Evolutionary conservation across 2,329 filamentous ascomycete species (phyloP).

Genomic region (Cercospora zeina): DNA sequence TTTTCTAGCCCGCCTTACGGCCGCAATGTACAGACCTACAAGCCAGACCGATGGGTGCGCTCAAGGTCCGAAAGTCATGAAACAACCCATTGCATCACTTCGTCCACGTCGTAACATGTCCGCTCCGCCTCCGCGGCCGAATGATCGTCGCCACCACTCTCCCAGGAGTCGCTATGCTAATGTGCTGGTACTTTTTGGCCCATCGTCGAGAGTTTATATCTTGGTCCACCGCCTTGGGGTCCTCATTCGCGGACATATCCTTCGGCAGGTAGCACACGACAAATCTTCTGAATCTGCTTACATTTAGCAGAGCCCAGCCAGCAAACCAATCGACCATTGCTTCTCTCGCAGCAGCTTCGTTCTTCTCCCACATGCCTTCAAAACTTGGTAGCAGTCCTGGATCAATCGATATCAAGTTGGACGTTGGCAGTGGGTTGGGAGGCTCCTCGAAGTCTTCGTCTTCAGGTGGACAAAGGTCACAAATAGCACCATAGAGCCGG

Average conservation of each 20-base stretch:
- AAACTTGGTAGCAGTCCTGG: slow-evolving; percentile 33
- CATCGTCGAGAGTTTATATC: slow-evolving; percentile 32
- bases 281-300: slow-evolving; percentile 35
- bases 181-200: slow-evolving; percentile 34
- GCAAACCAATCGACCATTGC: slow-evolving; percentile 41
- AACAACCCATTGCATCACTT: neutral
- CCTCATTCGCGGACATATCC: slow-evolving; percentile 3
- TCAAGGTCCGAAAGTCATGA: neutral
- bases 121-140: neutral
- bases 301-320: slow-evolving; percentile 32
- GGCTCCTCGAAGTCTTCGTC: slow-evolving; percentile 25
- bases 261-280: slow-evolving; percentile 34
- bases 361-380: slow-evolving; percentile 29
- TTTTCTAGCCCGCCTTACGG: neutral
- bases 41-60: neutral
- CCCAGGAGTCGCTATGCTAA: slow-evolving; percentile 30
- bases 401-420: slow-evolving; percentile 32
- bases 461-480: slow-evolving; percentile 34
- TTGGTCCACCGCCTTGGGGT: slow-evolving; percentile 7
- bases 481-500: slow-evolving; percentile 31
- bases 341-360: slow-evolving; percentile 34
- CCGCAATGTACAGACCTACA: neutral
- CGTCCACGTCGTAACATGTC: neutral
- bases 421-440: slow-evolving; percentile 22
- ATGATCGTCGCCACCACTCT: slow-evolving; percentile 7